phyloP scores from a whole-genome alignment of 1,139 yeast species.

The Lodderomyces pseudojiufengensis region DNA sequence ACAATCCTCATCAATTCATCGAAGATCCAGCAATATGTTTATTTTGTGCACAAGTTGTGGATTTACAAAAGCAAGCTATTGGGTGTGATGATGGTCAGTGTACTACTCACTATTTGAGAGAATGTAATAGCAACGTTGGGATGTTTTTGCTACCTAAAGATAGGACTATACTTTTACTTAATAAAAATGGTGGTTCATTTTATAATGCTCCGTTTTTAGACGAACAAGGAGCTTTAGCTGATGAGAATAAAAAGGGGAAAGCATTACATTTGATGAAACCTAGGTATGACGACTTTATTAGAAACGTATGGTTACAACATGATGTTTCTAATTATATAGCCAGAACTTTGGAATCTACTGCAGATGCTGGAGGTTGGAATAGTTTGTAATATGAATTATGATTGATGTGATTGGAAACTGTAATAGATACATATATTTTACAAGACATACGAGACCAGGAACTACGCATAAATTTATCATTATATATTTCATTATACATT shows the following conservation, averaged over 20 bases:
- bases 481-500: too few relatives aligned
- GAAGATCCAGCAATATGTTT: constrained; percentile 86
- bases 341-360: constrained; percentile 69
- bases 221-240: constrained; percentile 81
- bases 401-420: too few relatives aligned
- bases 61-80: constrained; percentile 57
- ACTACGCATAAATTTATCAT: too few relatives aligned
- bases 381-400: constrained; percentile 49
- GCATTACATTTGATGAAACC: constrained; percentile 64
- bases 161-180: constrained; percentile 62
- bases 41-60: constrained; percentile 71
- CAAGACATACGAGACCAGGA: too few relatives aligned
- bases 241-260: constrained; percentile 66
- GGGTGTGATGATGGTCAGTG: constrained; percentile 63
- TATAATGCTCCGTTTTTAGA: constrained; percentile 83
- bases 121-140: constrained; percentile 71
- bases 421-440: too few relatives aligned
- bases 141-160: constrained; percentile 76
- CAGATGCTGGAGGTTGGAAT: constrained; percentile 96
- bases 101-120: constrained; percentile 57
- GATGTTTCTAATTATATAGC: constrained; percentile 75
- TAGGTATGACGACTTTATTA: constrained; percentile 65
- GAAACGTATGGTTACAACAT: constrained; percentile 74
- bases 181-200: constrained; percentile 77
- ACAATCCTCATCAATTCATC: constrained; percentile 39